These are phyloP conservation scores for Lanmaoa rubissima DNA, from an alignment of 768 basidiomycete species.

Conservation along the genomic window DNA sequence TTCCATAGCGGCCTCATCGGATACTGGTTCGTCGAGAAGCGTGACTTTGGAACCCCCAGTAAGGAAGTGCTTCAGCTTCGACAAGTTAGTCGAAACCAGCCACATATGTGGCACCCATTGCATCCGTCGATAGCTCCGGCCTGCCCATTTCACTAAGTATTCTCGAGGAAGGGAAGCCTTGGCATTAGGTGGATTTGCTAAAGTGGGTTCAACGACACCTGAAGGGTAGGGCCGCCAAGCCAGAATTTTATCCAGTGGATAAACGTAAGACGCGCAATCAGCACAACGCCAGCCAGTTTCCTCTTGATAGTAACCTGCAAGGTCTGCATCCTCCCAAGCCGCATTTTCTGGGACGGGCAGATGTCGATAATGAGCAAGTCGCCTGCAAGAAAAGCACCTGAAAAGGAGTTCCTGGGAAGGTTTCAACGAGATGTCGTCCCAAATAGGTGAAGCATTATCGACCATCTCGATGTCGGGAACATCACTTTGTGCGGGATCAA, in stretches of 20 bases:
- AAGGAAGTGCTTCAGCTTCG: constrained; percentile 78
- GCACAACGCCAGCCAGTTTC: constrained; percentile 63
- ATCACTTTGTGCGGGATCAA: constrained; percentile 8
- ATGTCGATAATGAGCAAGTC: constrained; percentile 80
- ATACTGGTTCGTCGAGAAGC: constrained; percentile 51
- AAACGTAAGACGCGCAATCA: constrained; percentile 73
- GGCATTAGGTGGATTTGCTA: constrained; percentile 43
- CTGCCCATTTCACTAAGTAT: constrained; percentile 90
- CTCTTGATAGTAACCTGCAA: constrained; percentile 63
- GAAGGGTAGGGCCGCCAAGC: constrained; percentile 87
- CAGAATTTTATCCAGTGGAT: constrained; percentile 77
- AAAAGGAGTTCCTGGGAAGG: constrained; percentile 56
- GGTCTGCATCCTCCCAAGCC: constrained; percentile 36
- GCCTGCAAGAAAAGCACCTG: constrained; percentile 81
- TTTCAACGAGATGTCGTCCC: constrained; percentile 18
- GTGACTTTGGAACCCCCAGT: constrained; percentile 63
- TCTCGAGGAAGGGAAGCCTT: constrained; percentile 76
- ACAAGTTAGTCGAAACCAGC: constrained; percentile 65
- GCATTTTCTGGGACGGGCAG: constrained; percentile 47
- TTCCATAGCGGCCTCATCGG: constrained; percentile 23
- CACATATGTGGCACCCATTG: constrained; percentile 95
- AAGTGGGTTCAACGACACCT: constrained; percentile 54
- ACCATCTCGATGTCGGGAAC: constrained; percentile 37
- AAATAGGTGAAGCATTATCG: constrained; percentile 20
- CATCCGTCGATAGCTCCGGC: constrained; percentile 71